A percentile compares a stretch with the other conserved stretches of the same genome.
phyloP scores from a whole-genome alignment of 2,329 filamentous ascomycete genomes.

The Endocalyx cinctus region DNA sequence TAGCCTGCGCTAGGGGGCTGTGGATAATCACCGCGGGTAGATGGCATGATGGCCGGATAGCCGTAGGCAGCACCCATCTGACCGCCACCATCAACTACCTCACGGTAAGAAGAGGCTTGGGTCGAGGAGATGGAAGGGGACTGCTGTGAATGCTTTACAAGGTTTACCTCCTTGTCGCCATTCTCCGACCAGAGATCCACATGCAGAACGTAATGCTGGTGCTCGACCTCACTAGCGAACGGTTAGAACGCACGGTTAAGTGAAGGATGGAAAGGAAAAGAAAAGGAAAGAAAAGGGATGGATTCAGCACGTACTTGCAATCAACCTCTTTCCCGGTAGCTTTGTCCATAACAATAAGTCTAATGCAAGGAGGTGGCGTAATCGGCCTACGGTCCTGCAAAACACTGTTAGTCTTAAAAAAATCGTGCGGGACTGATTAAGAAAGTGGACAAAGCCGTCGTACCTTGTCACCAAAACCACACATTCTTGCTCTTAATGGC shows the following conservation, averaged over 20 bases:
- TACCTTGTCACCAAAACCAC: constrained; percentile 97
- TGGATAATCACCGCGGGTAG: constrained; percentile 22
- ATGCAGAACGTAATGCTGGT: constrained; percentile 37
- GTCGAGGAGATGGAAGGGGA: constrained; percentile 77
- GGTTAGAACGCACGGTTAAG: constrained; percentile 6
- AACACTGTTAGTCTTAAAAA: constrained; percentile 9
- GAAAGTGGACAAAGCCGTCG: constrained; percentile 11
- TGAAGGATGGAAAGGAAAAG: too few relatives aligned
- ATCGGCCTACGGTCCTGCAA: constrained; percentile 85
- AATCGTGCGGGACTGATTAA: constrained; percentile 2
- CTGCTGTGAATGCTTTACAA: constrained; percentile 59
- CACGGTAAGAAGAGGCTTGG: constrained; percentile 66
- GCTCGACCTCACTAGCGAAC: constrained; percentile 20
- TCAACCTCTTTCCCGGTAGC: constrained; percentile 76
- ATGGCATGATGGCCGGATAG: constrained; percentile 25
- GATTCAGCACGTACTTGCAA: constrained; percentile 56
- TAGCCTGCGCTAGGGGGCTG: constrained; percentile 20
- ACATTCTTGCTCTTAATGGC: constrained; percentile 91
- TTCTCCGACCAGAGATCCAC: constrained; percentile 66
- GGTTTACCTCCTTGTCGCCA: constrained; percentile 60
- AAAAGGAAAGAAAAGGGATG: too few relatives aligned
- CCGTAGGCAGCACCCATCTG: constrained; percentile 20
- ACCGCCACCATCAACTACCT: constrained; percentile 25
- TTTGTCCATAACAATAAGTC: constrained; percentile 72
- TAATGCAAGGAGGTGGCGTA: constrained; percentile 88